These are phyloP conservation scores for Gamsiella multidivaricata DNA, from an alignment of 192 early-diverging fungal species.

Conservation along the genomic window DNA sequence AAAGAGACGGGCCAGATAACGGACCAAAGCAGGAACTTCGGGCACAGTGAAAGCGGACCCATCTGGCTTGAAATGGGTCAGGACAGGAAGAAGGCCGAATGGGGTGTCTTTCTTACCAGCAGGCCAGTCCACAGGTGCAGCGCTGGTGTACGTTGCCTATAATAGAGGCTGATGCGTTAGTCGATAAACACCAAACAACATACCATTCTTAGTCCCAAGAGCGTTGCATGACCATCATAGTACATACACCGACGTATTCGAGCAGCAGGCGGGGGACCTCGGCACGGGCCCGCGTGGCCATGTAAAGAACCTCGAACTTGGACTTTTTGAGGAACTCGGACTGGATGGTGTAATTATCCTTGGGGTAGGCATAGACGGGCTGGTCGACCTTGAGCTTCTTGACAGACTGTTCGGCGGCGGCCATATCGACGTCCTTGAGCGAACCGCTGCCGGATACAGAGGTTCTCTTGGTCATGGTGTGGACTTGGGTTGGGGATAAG, in stretches of 20 bases:
- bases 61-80: slow-evolving; percentile 35
- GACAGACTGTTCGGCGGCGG: not conserved
- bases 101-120: slow-evolving; percentile 33
- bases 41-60: slow-evolving; percentile 16
- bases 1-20: slow-evolving; percentile 31
- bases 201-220: not conserved
- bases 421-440: slow-evolving; percentile 29
- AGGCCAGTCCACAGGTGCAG: slow-evolving; percentile 37
- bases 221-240: not conserved
- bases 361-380: not conserved
- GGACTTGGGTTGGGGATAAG: not conserved
- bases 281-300: slow-evolving; percentile 38
- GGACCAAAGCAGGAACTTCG: slow-evolving; percentile 15
- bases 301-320: slow-evolving; percentile 37
- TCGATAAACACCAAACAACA: not conserved
- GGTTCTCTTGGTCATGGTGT: slow-evolving; percentile 40
- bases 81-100: slow-evolving; percentile 36
- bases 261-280: slow-evolving; percentile 28
- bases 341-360: slow-evolving; percentile 33
- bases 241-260: slow-evolving; percentile 40
- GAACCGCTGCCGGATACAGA: not conserved
- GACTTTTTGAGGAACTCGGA: slow-evolving; percentile 39
- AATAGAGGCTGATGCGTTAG: not conserved
- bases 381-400: slow-evolving; percentile 29
- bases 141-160: slow-evolving; percentile 39